Conservation (phyloP, 1,284 basidiomycete species). For the Dichomitus squalens region DNA sequence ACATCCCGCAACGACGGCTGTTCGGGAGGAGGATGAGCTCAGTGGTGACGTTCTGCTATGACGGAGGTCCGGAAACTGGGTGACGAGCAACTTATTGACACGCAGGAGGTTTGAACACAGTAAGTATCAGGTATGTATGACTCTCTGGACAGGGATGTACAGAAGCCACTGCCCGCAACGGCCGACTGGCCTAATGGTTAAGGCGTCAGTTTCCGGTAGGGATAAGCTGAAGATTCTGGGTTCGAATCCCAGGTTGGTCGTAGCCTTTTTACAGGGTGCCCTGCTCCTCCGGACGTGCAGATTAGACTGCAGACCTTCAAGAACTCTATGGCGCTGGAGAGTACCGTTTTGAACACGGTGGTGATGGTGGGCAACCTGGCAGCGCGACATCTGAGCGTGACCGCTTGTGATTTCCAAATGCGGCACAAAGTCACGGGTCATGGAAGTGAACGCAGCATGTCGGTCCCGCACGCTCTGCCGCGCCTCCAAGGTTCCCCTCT, state of each 20-base stretch:
- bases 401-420: background rate
- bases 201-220: constrained; percentile 42
- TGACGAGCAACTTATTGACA: too few species aligned
- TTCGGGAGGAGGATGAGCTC: too few species aligned
- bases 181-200: constrained; percentile 29
- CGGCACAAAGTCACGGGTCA: constrained; percentile 3
- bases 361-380: background rate
- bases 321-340: too few species aligned
- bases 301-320: too few species aligned
- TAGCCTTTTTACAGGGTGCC: background rate
- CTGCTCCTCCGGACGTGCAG: too few species aligned
- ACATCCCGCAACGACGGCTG: too few species aligned
- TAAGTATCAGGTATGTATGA: too few species aligned
- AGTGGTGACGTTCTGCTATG: too few species aligned
- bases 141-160: background rate
- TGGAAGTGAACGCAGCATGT: constrained; percentile 4
- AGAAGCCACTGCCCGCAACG: too few species aligned
- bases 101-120: too few species aligned
- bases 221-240: constrained; percentile 52
- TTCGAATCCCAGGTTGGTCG: constrained; percentile 56
- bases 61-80: too few species aligned
- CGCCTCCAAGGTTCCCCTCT: background rate
- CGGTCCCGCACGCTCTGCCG: background rate
- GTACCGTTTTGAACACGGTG: too few species aligned
- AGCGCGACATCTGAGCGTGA: background rate